A percentile compares a stretch with the other conserved stretches of the same genome.
phyloP scores from a whole-genome alignment of 768 basidiomycete genomes.

The Dacryopinax primogenitus region DNA sequence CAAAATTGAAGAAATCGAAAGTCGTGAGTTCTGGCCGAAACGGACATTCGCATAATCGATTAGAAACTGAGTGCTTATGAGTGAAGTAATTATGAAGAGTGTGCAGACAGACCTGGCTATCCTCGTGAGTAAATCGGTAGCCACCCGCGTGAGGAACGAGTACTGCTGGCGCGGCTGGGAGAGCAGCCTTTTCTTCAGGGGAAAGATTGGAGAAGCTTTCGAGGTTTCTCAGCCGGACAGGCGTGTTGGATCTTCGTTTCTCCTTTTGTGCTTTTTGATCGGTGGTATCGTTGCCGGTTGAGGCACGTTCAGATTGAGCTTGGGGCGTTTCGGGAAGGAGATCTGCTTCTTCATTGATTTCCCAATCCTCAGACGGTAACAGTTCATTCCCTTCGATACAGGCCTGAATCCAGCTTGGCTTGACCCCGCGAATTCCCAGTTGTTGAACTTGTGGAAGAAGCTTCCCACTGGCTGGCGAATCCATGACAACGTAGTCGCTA shows the following conservation, averaged over 20 bases:
- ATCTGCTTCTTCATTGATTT: background rate
- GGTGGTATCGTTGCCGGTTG: background rate
- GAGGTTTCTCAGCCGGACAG: background rate
- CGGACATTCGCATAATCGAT: background rate
- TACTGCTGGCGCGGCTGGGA: background rate
- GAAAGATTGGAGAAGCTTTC: background rate
- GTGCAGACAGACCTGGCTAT: background rate
- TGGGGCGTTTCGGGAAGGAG: background rate
- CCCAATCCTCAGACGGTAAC: background rate
- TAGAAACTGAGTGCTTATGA: background rate
- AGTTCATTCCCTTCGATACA: background rate
- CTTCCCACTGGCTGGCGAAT: background rate
- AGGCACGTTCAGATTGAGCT: background rate
- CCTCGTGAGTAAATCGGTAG: background rate
- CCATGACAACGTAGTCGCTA: conserved; percentile 2
- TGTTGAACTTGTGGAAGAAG: background rate
- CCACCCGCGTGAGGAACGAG: background rate
- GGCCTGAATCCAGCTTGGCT: background rate
- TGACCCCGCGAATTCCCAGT: background rate
- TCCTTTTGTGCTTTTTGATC: background rate
- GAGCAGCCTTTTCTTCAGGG: background rate
- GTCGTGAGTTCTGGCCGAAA: background rate
- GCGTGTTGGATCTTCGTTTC: background rate
- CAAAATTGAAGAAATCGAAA: background rate
- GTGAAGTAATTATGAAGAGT: background rate